Conservation (phyloP, 2,329 filamentous ascomycete genomes). For the Xylaria sp. region DNA sequence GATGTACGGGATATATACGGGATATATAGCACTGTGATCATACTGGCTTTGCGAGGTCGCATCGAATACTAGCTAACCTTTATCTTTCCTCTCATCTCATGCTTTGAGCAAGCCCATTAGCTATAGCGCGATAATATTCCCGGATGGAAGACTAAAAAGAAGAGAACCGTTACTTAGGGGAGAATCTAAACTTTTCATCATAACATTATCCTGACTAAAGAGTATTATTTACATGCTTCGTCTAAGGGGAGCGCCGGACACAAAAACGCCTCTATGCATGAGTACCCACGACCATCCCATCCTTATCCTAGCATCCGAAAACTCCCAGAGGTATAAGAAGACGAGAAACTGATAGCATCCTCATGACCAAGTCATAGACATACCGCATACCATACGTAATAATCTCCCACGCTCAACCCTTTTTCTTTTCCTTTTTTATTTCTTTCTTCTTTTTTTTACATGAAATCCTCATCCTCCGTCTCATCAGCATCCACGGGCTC, state of each 20-base stretch:
- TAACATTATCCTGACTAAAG: not conserved
- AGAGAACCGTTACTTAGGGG: not conserved
- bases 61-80: not conserved
- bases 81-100: not conserved
- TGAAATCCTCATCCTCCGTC: constrained; percentile 50
- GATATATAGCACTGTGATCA: not conserved
- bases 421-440: no score
- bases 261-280: not conserved
- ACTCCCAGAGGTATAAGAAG: not conserved
- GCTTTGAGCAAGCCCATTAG: not conserved
- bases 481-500: constrained; percentile 45
- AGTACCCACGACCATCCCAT: not conserved
- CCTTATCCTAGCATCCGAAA: not conserved
- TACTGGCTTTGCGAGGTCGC: not conserved
- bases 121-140: not conserved
- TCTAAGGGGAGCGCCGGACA: constrained; percentile 30
- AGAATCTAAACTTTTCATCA: constrained; percentile 18
- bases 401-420: not conserved
- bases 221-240: no score
- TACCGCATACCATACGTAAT: not conserved
- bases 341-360: not conserved
- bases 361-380: not conserved
- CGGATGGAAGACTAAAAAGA: not conserved
- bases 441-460: constrained; percentile 33
- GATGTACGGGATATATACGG: not conserved